phyloP scores from a whole-genome alignment of 441 rosid genomes.

The Gossypium lobatum region DNA sequence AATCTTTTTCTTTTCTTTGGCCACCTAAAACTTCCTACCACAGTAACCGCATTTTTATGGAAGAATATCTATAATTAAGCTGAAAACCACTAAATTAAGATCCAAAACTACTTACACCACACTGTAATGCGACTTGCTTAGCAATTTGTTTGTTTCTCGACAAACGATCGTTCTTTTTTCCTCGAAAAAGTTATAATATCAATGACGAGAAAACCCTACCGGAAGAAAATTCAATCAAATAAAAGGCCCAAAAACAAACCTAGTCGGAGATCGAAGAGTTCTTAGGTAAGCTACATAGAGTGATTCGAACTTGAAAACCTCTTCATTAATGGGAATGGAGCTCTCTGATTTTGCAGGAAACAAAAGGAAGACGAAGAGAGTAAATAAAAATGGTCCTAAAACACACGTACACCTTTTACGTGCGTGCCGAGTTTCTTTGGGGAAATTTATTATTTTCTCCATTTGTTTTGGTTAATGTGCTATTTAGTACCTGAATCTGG shows the following conservation, averaged over 20 bases:
- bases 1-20: background rate
- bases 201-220: background rate
- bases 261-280: constrained; percentile 3
- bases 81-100: background rate
- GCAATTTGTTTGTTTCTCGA: background rate
- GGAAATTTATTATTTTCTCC: background rate
- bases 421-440: background rate
- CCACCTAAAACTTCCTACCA: background rate
- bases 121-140: background rate
- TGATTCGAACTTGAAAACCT: background rate
- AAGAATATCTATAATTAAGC: background rate
- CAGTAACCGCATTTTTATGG: background rate
- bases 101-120: background rate
- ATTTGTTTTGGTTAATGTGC: background rate
- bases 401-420: constrained; percentile 5
- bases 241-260: background rate
- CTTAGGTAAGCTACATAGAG: constrained; percentile 10
- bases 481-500: background rate
- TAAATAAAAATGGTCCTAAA: background rate
- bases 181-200: background rate
- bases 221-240: background rate
- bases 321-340: background rate
- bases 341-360: background rate
- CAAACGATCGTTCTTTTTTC: background rate
- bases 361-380: background rate